Evolutionary conservation across 345 rosid species (phyloP).

Genomic region (Clarkia xantiana): DNA sequence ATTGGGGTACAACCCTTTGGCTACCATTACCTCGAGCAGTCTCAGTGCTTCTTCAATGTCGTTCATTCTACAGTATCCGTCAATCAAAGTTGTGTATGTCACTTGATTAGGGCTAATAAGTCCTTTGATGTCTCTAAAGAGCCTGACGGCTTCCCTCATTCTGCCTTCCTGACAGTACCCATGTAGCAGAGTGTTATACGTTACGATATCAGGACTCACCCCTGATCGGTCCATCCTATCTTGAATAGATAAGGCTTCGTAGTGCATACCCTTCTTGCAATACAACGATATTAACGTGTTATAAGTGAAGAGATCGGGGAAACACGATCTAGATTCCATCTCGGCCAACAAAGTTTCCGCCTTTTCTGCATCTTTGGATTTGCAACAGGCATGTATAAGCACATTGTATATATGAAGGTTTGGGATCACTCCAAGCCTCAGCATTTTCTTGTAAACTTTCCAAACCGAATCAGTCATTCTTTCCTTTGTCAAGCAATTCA

Average conservation of each 20-base stretch:
- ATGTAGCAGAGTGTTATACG: slow-evolving; percentile 60
- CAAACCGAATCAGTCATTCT: slow-evolving; percentile 59
- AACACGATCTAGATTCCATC: no score
- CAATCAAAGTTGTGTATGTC: slow-evolving; percentile 76
- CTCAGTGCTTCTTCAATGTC: slow-evolving; percentile 67
- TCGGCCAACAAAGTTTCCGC: slow-evolving; percentile 57
- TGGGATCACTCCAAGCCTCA: slow-evolving; percentile 48
- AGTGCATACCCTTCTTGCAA: slow-evolving; percentile 83
- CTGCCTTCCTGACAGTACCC: slow-evolving; percentile 83
- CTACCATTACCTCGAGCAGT: slow-evolving; percentile 55
- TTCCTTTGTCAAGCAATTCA: slow-evolving; percentile 52
- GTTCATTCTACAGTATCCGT: slow-evolving; percentile 72
- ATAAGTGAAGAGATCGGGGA: slow-evolving; percentile 57
- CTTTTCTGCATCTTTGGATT: slow-evolving; percentile 54
- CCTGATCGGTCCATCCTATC: slow-evolving; percentile 70
- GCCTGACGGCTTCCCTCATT: slow-evolving; percentile 72
- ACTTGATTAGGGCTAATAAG: slow-evolving; percentile 41
- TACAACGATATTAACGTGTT: slow-evolving; percentile 70
- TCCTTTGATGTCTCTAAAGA: slow-evolving; percentile 58
- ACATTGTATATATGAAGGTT: slow-evolving; percentile 77
- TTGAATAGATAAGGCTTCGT: slow-evolving; percentile 72
- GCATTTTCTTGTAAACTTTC: slow-evolving; percentile 76
- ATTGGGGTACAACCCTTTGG: slow-evolving; percentile 53
- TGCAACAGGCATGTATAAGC: slow-evolving; percentile 79
- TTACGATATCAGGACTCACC: slow-evolving; percentile 58